These are phyloP conservation scores for Volvox reticuliferus DNA, from an alignment of 139 green algal genomes.

Conservation along the genomic window DNA sequence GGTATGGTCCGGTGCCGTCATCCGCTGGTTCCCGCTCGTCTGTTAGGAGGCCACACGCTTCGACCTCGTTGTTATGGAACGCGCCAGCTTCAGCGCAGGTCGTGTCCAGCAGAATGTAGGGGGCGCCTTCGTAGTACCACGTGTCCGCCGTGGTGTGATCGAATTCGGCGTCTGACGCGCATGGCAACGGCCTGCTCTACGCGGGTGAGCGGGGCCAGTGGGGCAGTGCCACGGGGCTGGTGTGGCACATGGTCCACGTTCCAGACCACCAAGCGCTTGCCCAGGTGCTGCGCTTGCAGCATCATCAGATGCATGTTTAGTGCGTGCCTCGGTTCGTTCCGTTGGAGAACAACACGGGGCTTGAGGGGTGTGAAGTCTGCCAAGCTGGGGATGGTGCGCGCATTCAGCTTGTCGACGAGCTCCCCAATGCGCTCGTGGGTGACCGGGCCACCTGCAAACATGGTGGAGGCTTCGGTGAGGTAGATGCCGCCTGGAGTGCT, in stretches of 20 bases:
- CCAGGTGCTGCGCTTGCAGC: neutral
- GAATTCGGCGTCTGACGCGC: neutral
- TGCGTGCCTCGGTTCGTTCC: neutral
- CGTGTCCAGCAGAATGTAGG: neutral
- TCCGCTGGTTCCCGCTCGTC: neutral
- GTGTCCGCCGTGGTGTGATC: neutral
- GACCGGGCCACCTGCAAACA: neutral
- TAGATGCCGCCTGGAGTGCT: neutral
- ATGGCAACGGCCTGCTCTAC: neutral
- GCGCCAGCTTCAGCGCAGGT: neutral
- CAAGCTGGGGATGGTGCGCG: neutral
- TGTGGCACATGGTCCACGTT: neutral
- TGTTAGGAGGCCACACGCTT: neutral
- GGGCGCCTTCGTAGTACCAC: neutral
- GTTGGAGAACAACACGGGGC: neutral
- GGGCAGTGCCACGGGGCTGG: neutral
- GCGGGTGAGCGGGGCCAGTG: neutral
- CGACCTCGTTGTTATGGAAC: neutral
- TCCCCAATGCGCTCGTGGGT: neutral
- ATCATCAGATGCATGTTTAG: neutral
- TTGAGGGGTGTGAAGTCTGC: neutral
- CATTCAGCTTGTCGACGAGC: neutral
- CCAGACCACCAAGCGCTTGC: neutral
- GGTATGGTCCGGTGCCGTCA: neutral
- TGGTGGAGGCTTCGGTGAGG: neutral